Evolutionary conservation across 164 flowering plant genomes (phyloP).

Genomic region (Chimonanthus salicifolius): DNA sequence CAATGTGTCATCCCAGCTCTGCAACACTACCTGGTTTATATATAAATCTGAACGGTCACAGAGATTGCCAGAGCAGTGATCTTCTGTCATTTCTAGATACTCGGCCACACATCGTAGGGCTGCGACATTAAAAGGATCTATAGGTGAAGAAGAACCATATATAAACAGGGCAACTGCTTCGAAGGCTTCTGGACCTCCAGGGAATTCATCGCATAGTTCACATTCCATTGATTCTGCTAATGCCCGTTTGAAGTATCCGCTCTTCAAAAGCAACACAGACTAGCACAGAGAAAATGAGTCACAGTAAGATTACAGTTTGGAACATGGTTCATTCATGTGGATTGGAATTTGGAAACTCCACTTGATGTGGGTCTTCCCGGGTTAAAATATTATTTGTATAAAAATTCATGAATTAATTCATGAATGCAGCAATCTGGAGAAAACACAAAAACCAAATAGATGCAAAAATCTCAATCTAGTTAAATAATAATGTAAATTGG

Average conservation of each 20-base stretch:
- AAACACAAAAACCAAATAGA: not conserved
- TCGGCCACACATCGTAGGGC: conserved; percentile 84
- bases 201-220: conserved; percentile 60
- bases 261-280: conserved; percentile 54
- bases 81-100: conserved; percentile 83
- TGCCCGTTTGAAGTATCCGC: conserved; percentile 69
- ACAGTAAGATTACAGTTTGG: not conserved
- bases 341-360: not conserved
- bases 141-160: conserved; percentile 59
- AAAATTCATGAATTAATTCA: not conserved
- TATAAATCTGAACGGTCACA: conserved; percentile 71
- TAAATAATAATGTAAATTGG: not conserved
- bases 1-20: conserved; percentile 83
- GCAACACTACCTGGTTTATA: conserved; percentile 80
- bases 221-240: conserved; percentile 41
- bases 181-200: conserved; percentile 81
- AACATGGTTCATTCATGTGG: not conserved
- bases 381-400: not conserved
- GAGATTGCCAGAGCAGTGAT: conserved; percentile 51
- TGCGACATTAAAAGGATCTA: conserved; percentile 79
- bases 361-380: not conserved
- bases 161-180: conserved; percentile 73
- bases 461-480: not conserved
- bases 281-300: conserved; percentile 22
- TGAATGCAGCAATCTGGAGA: not conserved